Conservation (phyloP, 2,329 filamentous ascomycete species). For the Nothopassalora personata region DNA sequence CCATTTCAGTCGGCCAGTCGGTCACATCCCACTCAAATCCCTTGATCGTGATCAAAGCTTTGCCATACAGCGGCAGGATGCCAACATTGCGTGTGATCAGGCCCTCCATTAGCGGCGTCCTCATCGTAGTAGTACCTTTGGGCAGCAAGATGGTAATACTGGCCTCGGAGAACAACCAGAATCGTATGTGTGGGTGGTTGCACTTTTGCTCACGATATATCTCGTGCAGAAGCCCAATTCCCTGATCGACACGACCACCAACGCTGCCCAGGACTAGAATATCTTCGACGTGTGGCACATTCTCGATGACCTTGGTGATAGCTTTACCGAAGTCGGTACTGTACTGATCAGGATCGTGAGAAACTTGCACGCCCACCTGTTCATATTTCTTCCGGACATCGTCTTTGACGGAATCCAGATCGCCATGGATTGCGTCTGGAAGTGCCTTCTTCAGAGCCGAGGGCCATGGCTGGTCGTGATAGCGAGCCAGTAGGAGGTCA, state of each 20-base stretch:
- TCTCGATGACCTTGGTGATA: conserved; percentile 57
- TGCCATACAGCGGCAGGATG: conserved; percentile 77
- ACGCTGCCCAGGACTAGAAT: conserved; percentile 81
- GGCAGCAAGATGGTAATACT: conserved; percentile 79
- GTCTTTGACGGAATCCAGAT: conserved; percentile 75
- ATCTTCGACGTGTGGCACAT: conserved; percentile 22
- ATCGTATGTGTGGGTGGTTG: conserved; percentile 38
- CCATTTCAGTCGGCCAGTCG: conserved; percentile 63
- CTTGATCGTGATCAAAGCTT: conserved; percentile 68
- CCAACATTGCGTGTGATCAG: conserved; percentile 75
- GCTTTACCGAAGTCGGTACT: conserved; percentile 84
- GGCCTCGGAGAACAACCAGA: conserved; percentile 77
- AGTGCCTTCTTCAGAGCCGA: conserved; percentile 24
- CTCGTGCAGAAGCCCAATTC: conserved; percentile 81
- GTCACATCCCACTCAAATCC: conserved; percentile 89
- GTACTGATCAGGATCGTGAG: conserved; percentile 73
- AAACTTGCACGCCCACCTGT: conserved; percentile 54
- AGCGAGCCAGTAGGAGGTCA: conserved; percentile 39
- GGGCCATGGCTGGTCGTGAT: conserved; percentile 10
- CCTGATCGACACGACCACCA: conserved; percentile 88
- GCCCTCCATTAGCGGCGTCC: conserved; percentile 48
- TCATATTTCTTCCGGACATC: conserved; percentile 63
- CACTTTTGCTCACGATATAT: conserved; percentile 53
- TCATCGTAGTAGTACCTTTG: conserved; percentile 61
- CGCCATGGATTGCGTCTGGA: conserved; percentile 69